Base-by-base conservation (phyloP, 73 alveolate species). In the Paramecium pentaurelia region DNA sequence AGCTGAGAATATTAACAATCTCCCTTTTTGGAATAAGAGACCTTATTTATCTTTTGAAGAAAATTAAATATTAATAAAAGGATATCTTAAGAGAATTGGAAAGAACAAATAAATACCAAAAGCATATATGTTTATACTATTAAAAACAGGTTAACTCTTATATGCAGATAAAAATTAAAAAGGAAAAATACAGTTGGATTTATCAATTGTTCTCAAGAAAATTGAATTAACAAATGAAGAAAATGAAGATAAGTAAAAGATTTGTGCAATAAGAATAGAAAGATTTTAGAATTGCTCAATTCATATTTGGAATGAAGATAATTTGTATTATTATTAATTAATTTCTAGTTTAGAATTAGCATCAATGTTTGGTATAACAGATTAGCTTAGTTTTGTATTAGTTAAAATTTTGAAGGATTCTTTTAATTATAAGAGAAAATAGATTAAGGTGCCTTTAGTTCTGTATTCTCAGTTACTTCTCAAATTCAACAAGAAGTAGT, bases 351-450 rank as follows among this genome's bases (percentile, higher is more conserved):
- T 25, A 80, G 91, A 80, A 49, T 32, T 27, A 27, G 12, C 18
- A 80, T 64, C 2, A 45, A 28, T 25, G n/a, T 47, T 22, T 80
- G 75, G 71, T 80, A 45, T 80, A 80, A 80, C 20, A 11, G 32
- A 49, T 44, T 80, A 47, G 91, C 73, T 8, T 8, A 80, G 49
- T 80, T 32, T 47, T 80, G 91, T 14, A 20, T 80, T 4, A 47
- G 91, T 25, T 32, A 20, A 47, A 80, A 80, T 28, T 80, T 80
- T 80, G 91, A 80, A 80, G 91, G 91, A 4, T 45, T 80, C 47
- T 80, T 40, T 36, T 11, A 42, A 22, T n/a, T 80, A 38, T 8
- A 45, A 10, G 73, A 47, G 2, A 80, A 60, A 38, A 22, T 80
- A 20, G 91, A 80, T 25, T 12, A 47, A 10, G 91, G 91, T 4